Percentiles rank a stretch among this genome's conserved stretches.
phyloP scores from a whole-genome alignment of 202 grass and related monocot species.

The Elaeis oleifera region DNA sequence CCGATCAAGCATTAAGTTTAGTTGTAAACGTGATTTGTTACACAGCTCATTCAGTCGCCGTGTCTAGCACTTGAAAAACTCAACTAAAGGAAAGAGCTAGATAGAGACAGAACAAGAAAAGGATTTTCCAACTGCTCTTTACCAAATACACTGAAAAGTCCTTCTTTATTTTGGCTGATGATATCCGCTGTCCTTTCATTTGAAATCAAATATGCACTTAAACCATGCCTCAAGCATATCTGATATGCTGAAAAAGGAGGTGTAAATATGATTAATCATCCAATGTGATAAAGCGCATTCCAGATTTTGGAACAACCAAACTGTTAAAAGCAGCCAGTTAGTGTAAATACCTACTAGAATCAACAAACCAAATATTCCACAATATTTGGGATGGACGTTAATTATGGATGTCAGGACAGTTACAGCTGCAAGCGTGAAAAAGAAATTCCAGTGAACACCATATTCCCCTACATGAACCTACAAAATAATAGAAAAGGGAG shows the following conservation, averaged over 20 bases:
- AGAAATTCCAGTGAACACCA: constrained; percentile 98
- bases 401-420: constrained; percentile 66
- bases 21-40: too few species aligned
- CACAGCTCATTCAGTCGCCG: too few species aligned
- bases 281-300: too few species aligned
- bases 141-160: constrained; percentile 94
- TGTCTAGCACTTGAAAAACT: too few species aligned
- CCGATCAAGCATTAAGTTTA: too few species aligned
- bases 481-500: constrained; percentile 22
- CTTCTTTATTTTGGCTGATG: constrained; percentile 89
- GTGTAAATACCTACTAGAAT: constrained; percentile 54
- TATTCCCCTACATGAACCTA: constrained; percentile 96
- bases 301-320: not conserved
- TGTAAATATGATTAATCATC: too few species aligned
- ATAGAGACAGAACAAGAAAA: too few species aligned
- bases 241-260: constrained; percentile 60
- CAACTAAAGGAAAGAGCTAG: too few species aligned
- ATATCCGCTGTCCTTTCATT: constrained; percentile 61
- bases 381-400: constrained; percentile 64
- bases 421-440: constrained; percentile 92
- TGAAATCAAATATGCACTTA: constrained; percentile 76
- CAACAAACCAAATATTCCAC: constrained; percentile 74
- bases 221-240: constrained; percentile 52
- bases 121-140: constrained; percentile 4
- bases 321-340: not conserved